Evolutionary conservation across 169 alveolate genomes (phyloP), one percentile per base, ranked within the genome.

Genomic region (Plasmodium falciparum): DNA sequence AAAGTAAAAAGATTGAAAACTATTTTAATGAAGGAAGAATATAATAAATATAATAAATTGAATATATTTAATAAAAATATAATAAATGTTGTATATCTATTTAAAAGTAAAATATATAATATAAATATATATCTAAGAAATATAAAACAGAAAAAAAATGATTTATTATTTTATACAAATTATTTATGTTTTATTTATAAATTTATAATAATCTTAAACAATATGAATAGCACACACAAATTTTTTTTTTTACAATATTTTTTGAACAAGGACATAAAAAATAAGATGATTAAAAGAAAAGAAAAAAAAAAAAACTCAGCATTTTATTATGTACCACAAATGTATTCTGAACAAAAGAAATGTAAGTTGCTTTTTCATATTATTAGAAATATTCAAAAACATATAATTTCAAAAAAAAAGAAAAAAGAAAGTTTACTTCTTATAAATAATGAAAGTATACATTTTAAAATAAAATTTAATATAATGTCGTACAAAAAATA

Each of bases 121-220:
- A 13, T 66, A 0, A 66, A 66, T 29, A 22, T 66, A 29, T 66
- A 66, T 66, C 13, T 66, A 66, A 66, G 15, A 33, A 26, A 54
- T 15, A 29, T 24, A 39, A 66, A 12, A 39, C 29, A 66, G 5
- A 33, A 66, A 66, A n/a, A 66, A 0, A 66, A 66, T 24, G 13
- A 29, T 66, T 54, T 66, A 29, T 29, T 66, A 17, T 26, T 66
- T 33, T 54, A 12, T 20, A 12, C 56, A 1, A 24, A 33, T n/a
- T 66, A 29, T 39, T 3, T 66, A 26, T 9, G 17, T n/a, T 29
- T 62, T 62, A 0, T 20, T 6, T 12, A 7, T 62, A 26, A 24
- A 13, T 22, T 62, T 22, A 62, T 2, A 24, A 22, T 20, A 22
- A 62, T 15, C 20, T 54, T 54, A 3, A n/a, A 13, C 20, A 0